A percentile compares a stretch with the other conserved stretches of the same genome.
These are phyloP conservation scores for Aspergillus brasiliensis DNA, from an alignment of 2,329 filamentous ascomycete genomes.

Conservation along the genomic window DNA sequence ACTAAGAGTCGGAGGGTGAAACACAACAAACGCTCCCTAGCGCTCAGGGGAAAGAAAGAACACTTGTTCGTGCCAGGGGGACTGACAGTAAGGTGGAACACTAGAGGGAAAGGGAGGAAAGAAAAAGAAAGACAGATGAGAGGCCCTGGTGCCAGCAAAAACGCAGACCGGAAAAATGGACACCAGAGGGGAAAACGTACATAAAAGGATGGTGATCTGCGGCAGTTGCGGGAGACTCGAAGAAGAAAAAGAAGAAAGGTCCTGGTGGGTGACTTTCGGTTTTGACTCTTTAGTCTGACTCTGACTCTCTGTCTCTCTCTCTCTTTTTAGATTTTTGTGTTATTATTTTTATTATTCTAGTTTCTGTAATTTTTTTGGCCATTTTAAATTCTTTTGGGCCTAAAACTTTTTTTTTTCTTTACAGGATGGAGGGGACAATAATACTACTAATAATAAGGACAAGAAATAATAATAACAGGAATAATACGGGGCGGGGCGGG, in stretches of 20 bases:
- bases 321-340: not conserved
- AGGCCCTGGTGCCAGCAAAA: not conserved
- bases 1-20: conserved; percentile 1
- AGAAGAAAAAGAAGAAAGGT: conserved; percentile 2
- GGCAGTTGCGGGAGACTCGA: conserved; percentile 6
- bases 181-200: conserved; percentile 11
- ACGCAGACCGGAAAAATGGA: conserved; percentile 5
- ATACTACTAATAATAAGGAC: conserved; percentile 8
- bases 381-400: not conserved
- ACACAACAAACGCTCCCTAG: not conserved
- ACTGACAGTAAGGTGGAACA: not conserved
- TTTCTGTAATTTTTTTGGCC: not conserved
- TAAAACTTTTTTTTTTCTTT: conserved; percentile 4
- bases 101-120: not conserved
- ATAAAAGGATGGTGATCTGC: conserved; percentile 24
- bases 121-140: not conserved
- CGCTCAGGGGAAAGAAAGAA: not conserved
- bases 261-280: conserved; percentile 3
- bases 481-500: conserved; percentile 20
- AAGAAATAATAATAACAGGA: conserved; percentile 12
- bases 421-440: conserved; percentile 9
- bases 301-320: not conserved
- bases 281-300: conserved; percentile 6
- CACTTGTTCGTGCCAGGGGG: not conserved
- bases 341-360: not conserved